These are phyloP conservation scores for Asclepias syriaca DNA, from an alignment of 257 asterid genomes.

Conservation along the genomic window DNA sequence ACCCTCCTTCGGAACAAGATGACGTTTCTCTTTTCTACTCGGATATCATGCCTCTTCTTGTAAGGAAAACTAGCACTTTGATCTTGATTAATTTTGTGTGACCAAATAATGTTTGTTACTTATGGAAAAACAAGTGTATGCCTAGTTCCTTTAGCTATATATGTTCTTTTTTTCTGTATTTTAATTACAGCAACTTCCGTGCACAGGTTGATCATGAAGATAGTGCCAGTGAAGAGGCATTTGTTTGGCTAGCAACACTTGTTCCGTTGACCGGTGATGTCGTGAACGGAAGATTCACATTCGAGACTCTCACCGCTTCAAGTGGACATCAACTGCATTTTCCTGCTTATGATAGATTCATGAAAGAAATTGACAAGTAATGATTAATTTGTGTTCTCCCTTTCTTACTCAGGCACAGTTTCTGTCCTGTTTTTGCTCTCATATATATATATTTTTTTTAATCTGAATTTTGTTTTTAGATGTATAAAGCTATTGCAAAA, in stretches of 20 bases:
- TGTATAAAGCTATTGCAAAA: constrained; percentile 67
- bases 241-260: constrained; percentile 68
- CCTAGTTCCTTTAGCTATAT: background rate
- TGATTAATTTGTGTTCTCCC: background rate
- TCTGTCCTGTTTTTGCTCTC: too few species aligned
- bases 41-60: constrained; percentile 89
- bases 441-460: too few species aligned
- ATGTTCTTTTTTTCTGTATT: background rate
- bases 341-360: constrained; percentile 70
- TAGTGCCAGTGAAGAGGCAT: constrained; percentile 63
- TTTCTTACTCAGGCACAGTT: too few species aligned
- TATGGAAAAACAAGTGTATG: background rate
- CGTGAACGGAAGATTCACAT: constrained; percentile 75
- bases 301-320: constrained; percentile 71
- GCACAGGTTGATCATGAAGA: constrained; percentile 63
- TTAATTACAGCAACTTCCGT: background rate
- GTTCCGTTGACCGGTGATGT: constrained; percentile 63
- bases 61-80: constrained; percentile 20
- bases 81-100: too few species aligned
- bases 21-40: constrained; percentile 83
- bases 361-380: constrained; percentile 67
- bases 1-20: constrained; percentile 38
- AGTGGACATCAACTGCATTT: constrained; percentile 65
- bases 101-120: background rate
- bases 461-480: constrained; percentile 25